phyloP scores from a whole-genome alignment of 345 rosid species.

The Viola odorata region DNA sequence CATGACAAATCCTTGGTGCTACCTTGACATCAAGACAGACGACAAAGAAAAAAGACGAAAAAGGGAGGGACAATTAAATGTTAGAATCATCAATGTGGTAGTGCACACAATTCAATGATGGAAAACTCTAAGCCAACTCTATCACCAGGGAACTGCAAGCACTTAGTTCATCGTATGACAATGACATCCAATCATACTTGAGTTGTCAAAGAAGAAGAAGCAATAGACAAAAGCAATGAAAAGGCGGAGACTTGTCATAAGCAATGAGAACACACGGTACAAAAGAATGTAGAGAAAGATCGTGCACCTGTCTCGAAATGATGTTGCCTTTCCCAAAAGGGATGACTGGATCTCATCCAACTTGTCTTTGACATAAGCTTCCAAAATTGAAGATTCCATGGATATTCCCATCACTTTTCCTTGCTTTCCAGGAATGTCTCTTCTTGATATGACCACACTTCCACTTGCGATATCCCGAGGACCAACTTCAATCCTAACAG shows the following conservation, averaged over 20 bases:
- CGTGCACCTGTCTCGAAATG: constrained; percentile 72
- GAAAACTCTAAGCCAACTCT: neutral
- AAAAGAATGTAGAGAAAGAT: constrained; percentile 7
- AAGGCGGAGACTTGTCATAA: neutral
- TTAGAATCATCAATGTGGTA: neutral
- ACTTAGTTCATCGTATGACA: neutral
- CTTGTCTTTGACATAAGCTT: constrained; percentile 71
- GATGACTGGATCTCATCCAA: constrained; percentile 84
- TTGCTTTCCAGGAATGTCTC: constrained; percentile 87
- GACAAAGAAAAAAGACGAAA: no score
- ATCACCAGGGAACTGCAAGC: neutral
- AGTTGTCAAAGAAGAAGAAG: neutral
- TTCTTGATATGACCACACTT: constrained; percentile 79
- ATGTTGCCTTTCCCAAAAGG: constrained; percentile 57
- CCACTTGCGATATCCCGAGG: constrained; percentile 83
- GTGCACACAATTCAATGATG: neutral
- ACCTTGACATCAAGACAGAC: neutral
- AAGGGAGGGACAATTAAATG: neutral
- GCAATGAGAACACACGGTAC: neutral
- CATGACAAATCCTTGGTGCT: neutral
- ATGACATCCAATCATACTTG: neutral
- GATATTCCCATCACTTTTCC: constrained; percentile 92
- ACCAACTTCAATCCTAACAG: constrained; percentile 89
- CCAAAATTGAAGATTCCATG: constrained; percentile 65
- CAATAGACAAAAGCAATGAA: neutral